Evolutionary conservation across 768 basidiomycete genomes (phyloP), one percentile per base, ranked within the genome.

Genomic region (Rhodotorula toruloides): DNA sequence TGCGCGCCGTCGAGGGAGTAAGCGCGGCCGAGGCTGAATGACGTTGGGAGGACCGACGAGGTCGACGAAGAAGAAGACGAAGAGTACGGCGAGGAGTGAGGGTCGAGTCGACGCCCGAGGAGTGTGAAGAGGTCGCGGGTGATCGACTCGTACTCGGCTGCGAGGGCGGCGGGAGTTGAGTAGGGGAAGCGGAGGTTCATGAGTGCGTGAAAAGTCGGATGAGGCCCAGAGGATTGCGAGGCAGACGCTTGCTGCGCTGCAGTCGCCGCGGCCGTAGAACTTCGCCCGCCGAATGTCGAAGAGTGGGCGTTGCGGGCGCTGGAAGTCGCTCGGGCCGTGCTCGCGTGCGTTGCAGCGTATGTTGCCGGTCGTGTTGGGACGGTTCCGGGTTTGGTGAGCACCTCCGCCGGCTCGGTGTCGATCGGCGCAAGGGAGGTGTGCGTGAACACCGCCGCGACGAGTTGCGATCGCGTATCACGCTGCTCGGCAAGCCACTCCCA

Each of bases 191-290:
- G 65, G 22, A 71, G 58, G 62, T 67, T 71, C n/a, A 52, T 57
- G n/a, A 71, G 65, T 2, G 58, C 50, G 47, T 67, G 65, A 21
- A 71, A 52, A 17, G 70, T 71, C 8, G 70, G 65, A 16, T 46
- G 8, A 0, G 68, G 63, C 7, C 55, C 64, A 27, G 39, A 12
- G 12, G 47, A 21, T 27, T 14, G 19, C 29, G 42, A 10, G 22
- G 32, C 46, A n/a, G 32, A 25, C n/a, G 44, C 44, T 16, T 11
- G 44, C 10, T 13, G 44, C 6, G 48, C 29, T 14, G 5, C 27
- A 22, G 19, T 36, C 2, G 25, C 11, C 12, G 17, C 6, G 8
- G 7, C 36, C 31, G 29, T 4, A 29, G 21, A 2, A 22, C 27
- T 25, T 16, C 48, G 48, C 48, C 16, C 25, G 22, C 21, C 25